Conservation (phyloP, 164 flowering plant species). For the Tinospora cordifolia region DNA sequence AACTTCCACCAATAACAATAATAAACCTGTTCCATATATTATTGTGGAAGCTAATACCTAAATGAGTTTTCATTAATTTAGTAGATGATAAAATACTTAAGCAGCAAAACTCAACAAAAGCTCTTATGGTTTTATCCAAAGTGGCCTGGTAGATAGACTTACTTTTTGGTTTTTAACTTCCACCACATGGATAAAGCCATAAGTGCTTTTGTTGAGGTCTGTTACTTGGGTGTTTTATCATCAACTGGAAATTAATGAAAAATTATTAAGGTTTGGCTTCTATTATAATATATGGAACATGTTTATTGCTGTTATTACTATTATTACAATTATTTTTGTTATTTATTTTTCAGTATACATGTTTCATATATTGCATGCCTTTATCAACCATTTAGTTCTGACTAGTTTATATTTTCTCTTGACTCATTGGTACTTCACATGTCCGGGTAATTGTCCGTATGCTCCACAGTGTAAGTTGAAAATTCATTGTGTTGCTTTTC, state of each 20-base stretch:
- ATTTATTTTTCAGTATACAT: too few species aligned
- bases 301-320: not conserved
- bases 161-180: not conserved
- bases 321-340: too few species aligned
- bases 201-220: not conserved
- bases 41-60: too few species aligned
- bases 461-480: conserved; percentile 52
- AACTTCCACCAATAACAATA: too few species aligned
- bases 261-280: too few species aligned
- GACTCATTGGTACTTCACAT: conserved; percentile 1
- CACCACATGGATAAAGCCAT: not conserved
- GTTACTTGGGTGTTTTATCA: not conserved
- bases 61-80: too few species aligned
- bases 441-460: conserved; percentile 7
- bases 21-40: too few species aligned
- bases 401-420: conserved; percentile 11
- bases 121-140: not conserved
- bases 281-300: not conserved
- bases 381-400: conserved; percentile 7
- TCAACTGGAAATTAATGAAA: too few species aligned
- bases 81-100: too few species aligned
- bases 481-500: conserved; percentile 4
- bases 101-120: too few species aligned
- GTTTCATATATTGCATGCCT: not conserved
- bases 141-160: not conserved